Evolutionary conservation across 805 yeast genomes (phyloP), one percentile per base, ranked within the genome.

Genomic region (Ogataea salicorniae): DNA sequence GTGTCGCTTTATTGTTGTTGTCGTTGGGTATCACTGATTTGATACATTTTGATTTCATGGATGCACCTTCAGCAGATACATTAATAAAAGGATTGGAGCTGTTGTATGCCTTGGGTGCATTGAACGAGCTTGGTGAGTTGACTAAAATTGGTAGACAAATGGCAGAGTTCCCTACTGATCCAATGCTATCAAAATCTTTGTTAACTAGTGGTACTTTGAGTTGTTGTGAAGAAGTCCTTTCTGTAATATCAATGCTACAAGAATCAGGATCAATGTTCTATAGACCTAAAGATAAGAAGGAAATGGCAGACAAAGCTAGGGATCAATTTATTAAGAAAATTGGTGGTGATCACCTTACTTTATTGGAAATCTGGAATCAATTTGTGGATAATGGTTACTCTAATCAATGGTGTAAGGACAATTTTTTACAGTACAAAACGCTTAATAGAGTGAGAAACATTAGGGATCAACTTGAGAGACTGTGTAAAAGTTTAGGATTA

Each of bases 111-210:
- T 65, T 94, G 8, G 95, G 96, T 0, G 98, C 97, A 0, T 67
- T 94, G 46, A 89, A 87, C 55, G 81, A 83, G 9, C 76, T 76
- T 47, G 99, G 98, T 0, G 74, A 78, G 43, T 69, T 94, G 37
- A 92, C 98, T 0, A 71, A 77, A 41, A 60, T 82, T 1, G 99
- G 99, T 0, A 67, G 84, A 39, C 78, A 80, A 51, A 91, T 94
- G 97, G 84, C 96, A 1, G 89, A 84, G 49, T 87, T 91, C 56
- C 99, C 99, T 0, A 77, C 91, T 52, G 95, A 89, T 55, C 97
- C 97, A 4, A 87, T 87, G 74, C 74, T 90, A 58, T 83, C 97
- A 7, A 88, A 87, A 61, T 81, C 83, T 6, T 62, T 94, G 33
- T 64, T 92, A 13, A 69, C 80, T 1, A 81, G 95, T 43, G 79